Evolutionary conservation across 2,329 filamentous ascomycete genomes (phyloP), one percentile per base, ranked within the genome.

Genomic region (Arachnomyces sp.): DNA sequence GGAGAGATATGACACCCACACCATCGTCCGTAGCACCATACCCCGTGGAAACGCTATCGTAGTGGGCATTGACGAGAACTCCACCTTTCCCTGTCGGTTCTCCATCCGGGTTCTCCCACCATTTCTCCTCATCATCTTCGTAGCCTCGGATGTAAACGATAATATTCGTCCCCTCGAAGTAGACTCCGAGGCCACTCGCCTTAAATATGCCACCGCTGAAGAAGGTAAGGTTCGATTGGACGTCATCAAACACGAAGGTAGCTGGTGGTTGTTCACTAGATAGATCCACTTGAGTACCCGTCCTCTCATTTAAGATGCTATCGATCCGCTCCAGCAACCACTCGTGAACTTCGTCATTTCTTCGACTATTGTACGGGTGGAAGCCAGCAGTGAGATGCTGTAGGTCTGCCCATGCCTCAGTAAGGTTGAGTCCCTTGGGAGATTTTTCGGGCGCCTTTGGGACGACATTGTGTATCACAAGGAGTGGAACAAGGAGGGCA

Each of bases 1-100:
- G 72, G 31, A 90, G 70, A 1, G 84, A 84, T n/a, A 94, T 79
- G 15, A 93, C 86, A 18, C 88, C 88, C 46, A 95, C 80, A 6
- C 90, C 92, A 61, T 95, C 86, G 55, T 98, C 92, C 2, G 92
- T 96, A 12, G 92, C 89, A 35, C 92, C 92, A 51, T 81, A 95
- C 1, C 87, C 89, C 2, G 88, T 94, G 11, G 88, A 86, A 4
- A 96, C 92, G 43, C 84, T 89, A 64, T 95, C 92, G 57, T 92
- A 95, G 59, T 96, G 92, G 13, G 90, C 89, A 60, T 95, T 96
- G 50, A 96, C 84, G 33, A 98, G 73, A 13, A 95, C 87, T 25
- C 88, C 86, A 13, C 85, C 84, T 45, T 78, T 77, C 7, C 75
- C 73, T 45, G 73, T 71, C 15, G 71, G 70, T 45, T 66, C 63